Conservation (phyloP, 2,329 filamentous ascomycete genomes). For the Phaeosphaeria sp. region DNA sequence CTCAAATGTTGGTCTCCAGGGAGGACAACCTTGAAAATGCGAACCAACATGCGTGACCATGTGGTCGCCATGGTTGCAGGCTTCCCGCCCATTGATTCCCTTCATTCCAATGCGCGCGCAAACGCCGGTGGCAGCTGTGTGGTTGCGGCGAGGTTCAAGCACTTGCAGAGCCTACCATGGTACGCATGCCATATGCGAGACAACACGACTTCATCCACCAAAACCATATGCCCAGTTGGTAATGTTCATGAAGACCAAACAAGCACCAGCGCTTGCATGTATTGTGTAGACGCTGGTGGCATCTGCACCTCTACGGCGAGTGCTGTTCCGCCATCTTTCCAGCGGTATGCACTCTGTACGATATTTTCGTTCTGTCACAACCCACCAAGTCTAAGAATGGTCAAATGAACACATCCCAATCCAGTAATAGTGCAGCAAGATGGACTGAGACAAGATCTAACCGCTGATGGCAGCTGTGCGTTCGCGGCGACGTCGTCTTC, state of each 20-base stretch:
- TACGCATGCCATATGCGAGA: neutral
- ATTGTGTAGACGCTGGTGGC: neutral
- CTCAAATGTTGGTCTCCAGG: neutral
- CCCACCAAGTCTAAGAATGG: neutral
- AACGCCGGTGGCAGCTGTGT: slow-evolving; percentile 9
- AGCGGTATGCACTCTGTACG: neutral
- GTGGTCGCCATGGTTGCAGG: neutral
- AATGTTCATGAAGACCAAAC: neutral
- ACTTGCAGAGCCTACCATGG: neutral
- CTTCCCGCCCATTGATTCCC: neutral
- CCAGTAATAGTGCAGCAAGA: neutral
- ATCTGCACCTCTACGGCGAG: neutral
- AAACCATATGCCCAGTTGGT: neutral
- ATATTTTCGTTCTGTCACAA: neutral
- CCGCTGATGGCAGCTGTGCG: neutral
- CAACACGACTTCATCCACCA: neutral
- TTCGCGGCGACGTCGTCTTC: neutral
- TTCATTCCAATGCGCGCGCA: slow-evolving; percentile 1
- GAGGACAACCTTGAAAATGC: neutral
- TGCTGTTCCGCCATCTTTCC: neutral
- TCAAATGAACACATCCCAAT: neutral
- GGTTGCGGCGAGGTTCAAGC: neutral
- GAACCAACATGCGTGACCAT: neutral
- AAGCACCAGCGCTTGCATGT: neutral
- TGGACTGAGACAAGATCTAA: neutral